phyloP scores from a whole-genome alignment of 2,329 filamentous ascomycete genomes.

The Paecilomyces niveus region DNA sequence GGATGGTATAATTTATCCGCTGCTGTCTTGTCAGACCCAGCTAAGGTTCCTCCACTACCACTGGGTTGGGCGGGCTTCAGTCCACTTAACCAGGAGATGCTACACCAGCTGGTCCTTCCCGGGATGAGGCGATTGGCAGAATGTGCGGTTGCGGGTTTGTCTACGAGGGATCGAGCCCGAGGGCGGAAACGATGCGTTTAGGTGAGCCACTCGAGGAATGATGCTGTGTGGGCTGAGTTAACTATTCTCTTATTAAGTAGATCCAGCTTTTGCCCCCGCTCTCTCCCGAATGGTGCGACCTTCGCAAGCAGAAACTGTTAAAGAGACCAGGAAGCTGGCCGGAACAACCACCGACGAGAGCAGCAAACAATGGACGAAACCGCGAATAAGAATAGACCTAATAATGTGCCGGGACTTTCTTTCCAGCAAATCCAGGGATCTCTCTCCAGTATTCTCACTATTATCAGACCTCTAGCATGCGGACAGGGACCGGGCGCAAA shows the following conservation, averaged over 20 bases:
- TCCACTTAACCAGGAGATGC: not conserved
- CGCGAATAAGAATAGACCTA: not conserved
- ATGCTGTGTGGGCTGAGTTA: not conserved
- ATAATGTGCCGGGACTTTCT: not conserved
- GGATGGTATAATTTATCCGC: not conserved
- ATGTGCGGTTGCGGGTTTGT: not conserved
- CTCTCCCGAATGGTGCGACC: not conserved
- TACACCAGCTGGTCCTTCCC: not conserved
- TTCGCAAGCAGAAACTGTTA: not conserved
- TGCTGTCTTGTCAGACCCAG: conserved; percentile 1
- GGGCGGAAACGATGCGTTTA: not conserved
- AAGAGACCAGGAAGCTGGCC: not conserved
- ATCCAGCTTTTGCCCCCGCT: not conserved
- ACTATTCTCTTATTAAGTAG: not conserved
- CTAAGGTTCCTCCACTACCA: not conserved
- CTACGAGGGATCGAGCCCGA: not conserved
- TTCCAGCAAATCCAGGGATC: not conserved
- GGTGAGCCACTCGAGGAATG: not conserved
- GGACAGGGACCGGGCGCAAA: not conserved
- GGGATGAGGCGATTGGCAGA: not conserved
- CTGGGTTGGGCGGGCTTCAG: conserved; percentile 1
- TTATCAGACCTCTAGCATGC: not conserved
- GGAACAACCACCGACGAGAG: not conserved
- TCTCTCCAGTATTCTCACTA: not conserved
- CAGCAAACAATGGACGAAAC: not conserved